Conservation (phyloP, 2,329 filamentous ascomycete species). For the Colletotrichum caudatum region DNA sequence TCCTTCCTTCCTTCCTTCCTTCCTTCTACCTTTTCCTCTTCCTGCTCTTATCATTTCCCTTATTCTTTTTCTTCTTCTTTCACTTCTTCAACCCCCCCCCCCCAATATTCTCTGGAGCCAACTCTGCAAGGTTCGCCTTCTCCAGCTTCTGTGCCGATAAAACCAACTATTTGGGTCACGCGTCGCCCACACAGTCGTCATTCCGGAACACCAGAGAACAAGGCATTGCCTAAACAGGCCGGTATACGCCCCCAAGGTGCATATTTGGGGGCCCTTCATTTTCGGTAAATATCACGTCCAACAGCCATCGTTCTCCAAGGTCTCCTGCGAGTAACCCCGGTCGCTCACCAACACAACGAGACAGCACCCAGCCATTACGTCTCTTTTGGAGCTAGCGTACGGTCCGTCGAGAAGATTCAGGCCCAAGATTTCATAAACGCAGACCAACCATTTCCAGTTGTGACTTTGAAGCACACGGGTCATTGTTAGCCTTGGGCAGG, state of each 20-base stretch:
- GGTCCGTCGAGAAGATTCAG: slow-evolving; percentile 7
- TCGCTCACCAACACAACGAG: slow-evolving; percentile 26
- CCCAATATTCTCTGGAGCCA: slow-evolving; percentile 2
- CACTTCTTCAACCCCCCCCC: neutral
- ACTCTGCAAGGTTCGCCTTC: neutral
- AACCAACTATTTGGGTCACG: slow-evolving; percentile 28
- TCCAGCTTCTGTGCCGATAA: slow-evolving; percentile 1
- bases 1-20: neutral
- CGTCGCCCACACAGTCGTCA: slow-evolving; percentile 13
- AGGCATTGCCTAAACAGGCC: slow-evolving; percentile 34
- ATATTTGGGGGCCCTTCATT: slow-evolving; percentile 22
- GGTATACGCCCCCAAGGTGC: slow-evolving; percentile 19
- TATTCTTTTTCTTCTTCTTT: neutral
- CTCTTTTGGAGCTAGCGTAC: slow-evolving; percentile 35
- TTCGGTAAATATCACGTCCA: slow-evolving; percentile 27
- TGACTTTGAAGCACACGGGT: slow-evolving; percentile 21
- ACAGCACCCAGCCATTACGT: slow-evolving; percentile 21
- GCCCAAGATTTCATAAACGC: slow-evolving; percentile 4
- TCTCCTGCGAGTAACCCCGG: slow-evolving; percentile 31
- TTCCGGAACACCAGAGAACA: slow-evolving; percentile 17
- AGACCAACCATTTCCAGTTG: slow-evolving; percentile 18
- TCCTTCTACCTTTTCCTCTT: neutral
- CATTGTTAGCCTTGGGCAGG: slow-evolving; percentile 14
- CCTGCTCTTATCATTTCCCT: neutral
- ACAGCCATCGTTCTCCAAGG: slow-evolving; percentile 34